phyloP scores from a whole-genome alignment of 78 protist genomes.

The Thecamonas trahens region DNA sequence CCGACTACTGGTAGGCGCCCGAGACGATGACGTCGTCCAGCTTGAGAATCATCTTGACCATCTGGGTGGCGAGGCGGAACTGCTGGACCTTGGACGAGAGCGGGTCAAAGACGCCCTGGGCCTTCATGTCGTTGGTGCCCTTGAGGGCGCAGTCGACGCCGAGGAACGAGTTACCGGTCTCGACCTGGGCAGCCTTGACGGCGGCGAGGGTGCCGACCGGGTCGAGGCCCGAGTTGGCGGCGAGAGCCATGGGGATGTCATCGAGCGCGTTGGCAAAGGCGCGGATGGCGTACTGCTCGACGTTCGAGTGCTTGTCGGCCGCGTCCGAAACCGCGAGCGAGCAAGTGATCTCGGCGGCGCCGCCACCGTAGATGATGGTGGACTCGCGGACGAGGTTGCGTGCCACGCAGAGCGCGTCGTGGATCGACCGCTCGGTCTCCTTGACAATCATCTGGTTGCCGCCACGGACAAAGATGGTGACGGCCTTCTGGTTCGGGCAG shows the following conservation, averaged over 20 bases:
- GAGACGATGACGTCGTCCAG: slow-evolving; percentile 98
- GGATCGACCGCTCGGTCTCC: slow-evolving; percentile 97
- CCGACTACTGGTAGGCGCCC: too few species aligned
- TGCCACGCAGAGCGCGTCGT: slow-evolving; percentile 98
- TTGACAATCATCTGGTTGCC: slow-evolving; percentile 97
- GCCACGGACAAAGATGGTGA: slow-evolving; percentile 97
- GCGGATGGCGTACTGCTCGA: slow-evolving; percentile 95
- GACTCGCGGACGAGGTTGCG: slow-evolving; percentile 97
- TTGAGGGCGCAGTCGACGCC: slow-evolving; percentile 92
- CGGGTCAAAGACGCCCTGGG: slow-evolving; percentile 92
- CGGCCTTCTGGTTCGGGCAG: slow-evolving; percentile 94
- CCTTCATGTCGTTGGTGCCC: slow-evolving; percentile 79
- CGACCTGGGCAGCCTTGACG: slow-evolving; percentile 77
- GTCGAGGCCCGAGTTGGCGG: slow-evolving; percentile 95
- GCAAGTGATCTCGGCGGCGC: slow-evolving; percentile 93
- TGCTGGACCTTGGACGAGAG: slow-evolving; percentile 95
- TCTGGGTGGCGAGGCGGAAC: slow-evolving; percentile 95
- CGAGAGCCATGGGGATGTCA: slow-evolving; percentile 94
- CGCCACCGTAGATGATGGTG: slow-evolving; percentile 97
- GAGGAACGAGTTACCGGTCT: slow-evolving; percentile 66
- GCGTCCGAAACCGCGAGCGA: slow-evolving; percentile 67
- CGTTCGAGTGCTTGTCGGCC: slow-evolving; percentile 71
- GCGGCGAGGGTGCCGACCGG: slow-evolving; percentile 83
- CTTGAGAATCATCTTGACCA: slow-evolving; percentile 98
- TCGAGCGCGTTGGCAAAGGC: slow-evolving; percentile 99